phyloP scores from a whole-genome alignment of 2,329 filamentous ascomycete genomes.

The Furcasterigmium furcatum region DNA sequence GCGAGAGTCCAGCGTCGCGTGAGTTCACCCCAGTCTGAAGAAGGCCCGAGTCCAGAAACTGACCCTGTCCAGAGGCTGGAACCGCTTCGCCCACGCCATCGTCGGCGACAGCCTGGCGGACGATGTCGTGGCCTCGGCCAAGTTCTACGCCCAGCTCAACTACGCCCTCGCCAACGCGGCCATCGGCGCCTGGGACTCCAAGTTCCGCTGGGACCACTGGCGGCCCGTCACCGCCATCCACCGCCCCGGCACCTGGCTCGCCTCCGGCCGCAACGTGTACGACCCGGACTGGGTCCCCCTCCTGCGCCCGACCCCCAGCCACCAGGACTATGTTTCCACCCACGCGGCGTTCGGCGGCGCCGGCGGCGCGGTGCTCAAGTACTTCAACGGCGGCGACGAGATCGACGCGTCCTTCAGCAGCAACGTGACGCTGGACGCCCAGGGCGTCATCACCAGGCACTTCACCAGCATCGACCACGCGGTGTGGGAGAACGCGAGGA shows the following conservation, averaged over 20 bases:
- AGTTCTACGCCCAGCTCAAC: constrained; percentile 11
- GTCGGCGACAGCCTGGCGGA: constrained; percentile 4
- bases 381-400: constrained; percentile 8
- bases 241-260: constrained; percentile 7
- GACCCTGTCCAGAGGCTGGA: constrained; percentile 11
- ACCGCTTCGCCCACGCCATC: constrained; percentile 7
- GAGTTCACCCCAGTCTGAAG: neutral
- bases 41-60: neutral
- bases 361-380: constrained; percentile 5
- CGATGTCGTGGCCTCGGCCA: constrained; percentile 7
- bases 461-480: constrained; percentile 9
- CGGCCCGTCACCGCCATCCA: constrained; percentile 9
- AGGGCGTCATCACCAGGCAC: constrained; percentile 10
- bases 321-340: constrained; percentile 10
- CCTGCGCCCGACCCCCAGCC: constrained; percentile 7
- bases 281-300: constrained; percentile 10
- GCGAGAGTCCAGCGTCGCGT: constrained; percentile 9
- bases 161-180: constrained; percentile 11
- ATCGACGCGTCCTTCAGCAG: constrained; percentile 7
- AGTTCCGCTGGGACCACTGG: constrained; percentile 8
- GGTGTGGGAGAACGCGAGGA: too few relatives aligned
- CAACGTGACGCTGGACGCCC: constrained; percentile 9
- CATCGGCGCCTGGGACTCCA: constrained; percentile 8
- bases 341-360: constrained; percentile 10
- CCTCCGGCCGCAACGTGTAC: constrained; percentile 7